Percentiles rank a stretch among this genome's conserved stretches.
These are phyloP conservation scores for Macrolepiota albuminosa DNA, from an alignment of 768 basidiomycete genomes.

Conservation along the genomic window DNA sequence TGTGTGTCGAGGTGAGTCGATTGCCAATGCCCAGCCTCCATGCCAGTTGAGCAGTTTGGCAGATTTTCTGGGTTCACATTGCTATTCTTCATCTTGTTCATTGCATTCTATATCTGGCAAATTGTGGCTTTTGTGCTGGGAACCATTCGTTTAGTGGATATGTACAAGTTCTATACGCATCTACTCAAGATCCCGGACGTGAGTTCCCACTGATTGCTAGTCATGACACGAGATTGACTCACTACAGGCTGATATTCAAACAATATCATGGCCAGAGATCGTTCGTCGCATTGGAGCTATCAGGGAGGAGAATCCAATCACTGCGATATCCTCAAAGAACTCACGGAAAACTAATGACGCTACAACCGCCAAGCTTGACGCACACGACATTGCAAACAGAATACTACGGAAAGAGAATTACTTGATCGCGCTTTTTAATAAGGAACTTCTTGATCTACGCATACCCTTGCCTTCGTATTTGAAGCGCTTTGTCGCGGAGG, in stretches of 20 bases:
- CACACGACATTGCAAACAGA: conserved; percentile 96
- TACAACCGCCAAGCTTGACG: conserved; percentile 85
- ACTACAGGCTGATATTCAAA: conserved; percentile 89
- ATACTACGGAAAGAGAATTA: conserved; percentile 99
- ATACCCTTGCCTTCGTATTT: conserved; percentile 69
- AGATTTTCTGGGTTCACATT: conserved; percentile 85
- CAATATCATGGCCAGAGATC: conserved; percentile 94
- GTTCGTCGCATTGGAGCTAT: conserved; percentile 88
- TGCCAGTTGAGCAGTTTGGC: conserved; percentile 4
- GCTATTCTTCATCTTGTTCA: conserved; percentile 80
- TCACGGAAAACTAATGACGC: conserved; percentile 51
- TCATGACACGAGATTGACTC: conserved; percentile 6
- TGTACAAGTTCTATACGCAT: conserved; percentile 96
- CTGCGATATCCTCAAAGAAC: conserved; percentile 69
- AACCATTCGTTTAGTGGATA: conserved; percentile 77
- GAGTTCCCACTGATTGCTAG: conserved; percentile 16
- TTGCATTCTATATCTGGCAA: conserved; percentile 88
- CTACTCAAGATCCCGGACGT: conserved; percentile 94
- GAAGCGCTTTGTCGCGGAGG: conserved; percentile 44
- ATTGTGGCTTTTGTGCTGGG: conserved; percentile 74
- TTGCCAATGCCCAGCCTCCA: neutral
- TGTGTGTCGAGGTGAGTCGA: conserved; percentile 77
- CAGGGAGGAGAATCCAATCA: conserved; percentile 89
- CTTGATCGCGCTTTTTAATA: conserved; percentile 96
- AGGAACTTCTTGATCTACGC: conserved; percentile 86